phyloP scores from a whole-genome alignment of 495 filamentous ascomycete genomes.

The Aspergillus cavernicola region DNA sequence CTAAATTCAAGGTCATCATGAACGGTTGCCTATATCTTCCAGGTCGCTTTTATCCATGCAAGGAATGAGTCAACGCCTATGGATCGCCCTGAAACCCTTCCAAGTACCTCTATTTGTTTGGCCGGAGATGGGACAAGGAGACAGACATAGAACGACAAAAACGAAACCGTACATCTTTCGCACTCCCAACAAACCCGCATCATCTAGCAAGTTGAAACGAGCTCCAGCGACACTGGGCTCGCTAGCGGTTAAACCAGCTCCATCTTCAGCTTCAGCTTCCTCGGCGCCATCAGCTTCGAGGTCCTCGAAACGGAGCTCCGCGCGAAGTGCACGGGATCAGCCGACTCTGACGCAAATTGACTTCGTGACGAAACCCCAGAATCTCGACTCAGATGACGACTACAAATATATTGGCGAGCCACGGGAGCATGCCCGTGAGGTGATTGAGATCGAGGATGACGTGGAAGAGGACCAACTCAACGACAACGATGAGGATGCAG shows the following conservation, averaged over 20 bases:
- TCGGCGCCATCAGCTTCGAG: constrained; percentile 18
- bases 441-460: constrained; percentile 27
- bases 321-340: constrained; percentile 24
- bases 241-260: constrained; percentile 18
- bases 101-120: background rate
- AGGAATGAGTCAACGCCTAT: constrained; percentile 11
- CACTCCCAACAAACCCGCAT: constrained; percentile 26
- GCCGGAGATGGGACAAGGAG: constrained; percentile 35
- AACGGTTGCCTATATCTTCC: background rate
- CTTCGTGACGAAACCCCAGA: constrained; percentile 30
- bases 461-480: constrained; percentile 19
- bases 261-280: background rate
- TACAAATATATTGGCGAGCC: constrained; percentile 27
- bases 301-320: constrained; percentile 20
- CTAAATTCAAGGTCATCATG: background rate
- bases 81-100: constrained; percentile 7
- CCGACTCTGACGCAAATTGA: constrained; percentile 45
- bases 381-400: constrained; percentile 27
- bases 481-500: constrained; percentile 26
- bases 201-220: constrained; percentile 20
- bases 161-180: constrained; percentile 19
- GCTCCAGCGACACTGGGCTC: constrained; percentile 11
- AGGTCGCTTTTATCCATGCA: background rate
- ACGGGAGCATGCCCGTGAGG: constrained; percentile 9
- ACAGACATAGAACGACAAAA: constrained; percentile 17